Conservation (phyloP, 2,329 filamentous ascomycete species). For the Mollisia scopiformis region DNA sequence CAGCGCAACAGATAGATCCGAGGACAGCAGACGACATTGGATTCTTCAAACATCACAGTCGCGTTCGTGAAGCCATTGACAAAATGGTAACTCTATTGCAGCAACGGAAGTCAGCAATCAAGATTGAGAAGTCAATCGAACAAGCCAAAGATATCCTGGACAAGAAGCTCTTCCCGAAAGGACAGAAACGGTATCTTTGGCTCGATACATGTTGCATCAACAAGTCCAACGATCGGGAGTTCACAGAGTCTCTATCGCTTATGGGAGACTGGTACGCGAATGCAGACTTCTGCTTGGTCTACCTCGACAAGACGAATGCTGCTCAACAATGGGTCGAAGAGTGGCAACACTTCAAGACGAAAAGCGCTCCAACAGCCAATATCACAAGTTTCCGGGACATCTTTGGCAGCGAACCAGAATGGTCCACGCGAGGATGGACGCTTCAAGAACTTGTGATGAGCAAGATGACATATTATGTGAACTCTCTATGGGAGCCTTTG, state of each 20-base stretch:
- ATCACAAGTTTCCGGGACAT: background rate
- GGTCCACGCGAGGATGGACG: no score
- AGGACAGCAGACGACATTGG: no score
- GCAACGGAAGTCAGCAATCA: background rate
- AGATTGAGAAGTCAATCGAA: background rate
- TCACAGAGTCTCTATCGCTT: conserved; percentile 35
- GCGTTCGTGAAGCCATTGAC: no score
- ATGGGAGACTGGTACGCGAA: conserved; percentile 40
- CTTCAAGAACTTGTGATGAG: conserved; percentile 40
- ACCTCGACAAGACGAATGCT: conserved; percentile 30
- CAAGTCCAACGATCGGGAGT: conserved; percentile 35
- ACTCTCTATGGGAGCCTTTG: conserved; percentile 35
- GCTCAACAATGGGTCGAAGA: conserved; percentile 25
- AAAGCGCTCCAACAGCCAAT: background rate
- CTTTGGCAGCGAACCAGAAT: conserved; percentile 31
- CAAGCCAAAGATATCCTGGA: background rate
- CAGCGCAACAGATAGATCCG: no score
- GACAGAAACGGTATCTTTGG: conserved; percentile 37
- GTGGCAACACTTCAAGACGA: background rate
- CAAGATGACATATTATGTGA: conserved; percentile 40
- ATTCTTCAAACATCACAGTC: no score
- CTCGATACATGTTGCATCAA: conserved; percentile 40
- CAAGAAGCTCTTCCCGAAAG: conserved; percentile 13
- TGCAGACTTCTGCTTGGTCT: conserved; percentile 38
- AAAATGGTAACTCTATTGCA: background rate